phyloP scores from a whole-genome alignment of 768 basidiomycete species.

The Strobilomyces dryophilus region DNA sequence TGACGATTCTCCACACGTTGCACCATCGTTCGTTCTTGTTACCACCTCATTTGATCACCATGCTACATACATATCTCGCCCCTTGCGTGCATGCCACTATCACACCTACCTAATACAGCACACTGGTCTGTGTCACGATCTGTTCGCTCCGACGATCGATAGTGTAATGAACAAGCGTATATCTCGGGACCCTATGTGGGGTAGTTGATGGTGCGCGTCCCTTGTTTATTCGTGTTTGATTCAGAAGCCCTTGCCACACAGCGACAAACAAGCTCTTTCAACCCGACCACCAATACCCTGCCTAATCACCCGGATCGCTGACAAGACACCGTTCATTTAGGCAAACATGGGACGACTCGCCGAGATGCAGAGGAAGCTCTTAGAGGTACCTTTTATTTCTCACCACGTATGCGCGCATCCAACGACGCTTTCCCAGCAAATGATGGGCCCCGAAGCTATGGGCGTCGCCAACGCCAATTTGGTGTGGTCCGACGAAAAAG shows the following conservation, averaged over 20 bases:
- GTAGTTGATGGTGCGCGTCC: neutral
- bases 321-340: conserved; percentile 7
- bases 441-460: conserved; percentile 99
- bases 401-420: conserved; percentile 3
- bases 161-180: conserved; percentile 7
- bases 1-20: conserved; percentile 16
- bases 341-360: conserved; percentile 88
- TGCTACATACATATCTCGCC: conserved; percentile 16
- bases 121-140: conserved; percentile 13
- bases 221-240: conserved; percentile 26
- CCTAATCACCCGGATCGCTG: neutral
- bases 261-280: conserved; percentile 24
- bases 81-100: conserved; percentile 16
- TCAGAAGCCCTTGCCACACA: conserved; percentile 25
- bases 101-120: conserved; percentile 19
- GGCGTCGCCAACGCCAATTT: conserved; percentile 91
- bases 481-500: conserved; percentile 94
- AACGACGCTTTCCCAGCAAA: conserved; percentile 61
- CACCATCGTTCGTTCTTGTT: conserved; percentile 18
- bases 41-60: conserved; percentile 17
- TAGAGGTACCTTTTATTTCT: conserved; percentile 44
- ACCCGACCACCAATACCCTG: conserved; percentile 5
- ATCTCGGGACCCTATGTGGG: conserved; percentile 17
- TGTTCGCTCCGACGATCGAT: conserved; percentile 17
- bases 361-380: conserved; percentile 96